These are phyloP conservation scores for Tubosaeta sp. DNA, from an alignment of 768 basidiomycete species.

Conservation along the genomic window DNA sequence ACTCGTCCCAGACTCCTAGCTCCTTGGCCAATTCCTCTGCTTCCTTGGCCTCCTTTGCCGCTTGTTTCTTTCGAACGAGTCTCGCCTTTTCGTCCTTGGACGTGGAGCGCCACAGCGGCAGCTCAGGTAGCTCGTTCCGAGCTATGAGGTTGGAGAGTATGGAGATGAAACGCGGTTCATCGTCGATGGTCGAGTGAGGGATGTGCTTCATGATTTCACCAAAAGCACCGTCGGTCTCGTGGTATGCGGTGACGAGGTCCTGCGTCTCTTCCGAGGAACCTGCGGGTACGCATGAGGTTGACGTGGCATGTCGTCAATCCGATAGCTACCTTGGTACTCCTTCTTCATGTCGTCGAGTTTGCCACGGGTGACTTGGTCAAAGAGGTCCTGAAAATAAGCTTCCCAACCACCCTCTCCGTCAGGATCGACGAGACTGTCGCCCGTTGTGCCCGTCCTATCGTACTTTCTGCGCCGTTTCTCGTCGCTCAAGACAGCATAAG, in stretches of 20 bases:
- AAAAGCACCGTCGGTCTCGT: conserved; percentile 66
- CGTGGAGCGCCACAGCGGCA: conserved; percentile 62
- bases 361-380: conserved; percentile 79
- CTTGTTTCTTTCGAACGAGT: conserved; percentile 67
- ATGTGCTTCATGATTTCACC: conserved; percentile 80
- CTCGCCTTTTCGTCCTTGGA: conserved; percentile 79
- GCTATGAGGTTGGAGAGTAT: conserved; percentile 65
- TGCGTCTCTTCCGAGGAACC: conserved; percentile 82
- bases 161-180: conserved; percentile 80
- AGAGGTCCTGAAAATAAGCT: conserved; percentile 88
- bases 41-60: conserved; percentile 75
- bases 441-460: conserved; percentile 81
- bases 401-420: conserved; percentile 88
- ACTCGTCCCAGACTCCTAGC: conserved; percentile 92
- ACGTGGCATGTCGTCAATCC: neutral
- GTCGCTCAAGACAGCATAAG: conserved; percentile 86
- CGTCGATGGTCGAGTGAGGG: conserved; percentile 78
- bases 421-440: conserved; percentile 65
- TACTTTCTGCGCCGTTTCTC: conserved; percentile 71
- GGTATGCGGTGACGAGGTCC: conserved; percentile 76
- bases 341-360: conserved; percentile 92
- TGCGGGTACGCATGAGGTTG: conserved; percentile 27
- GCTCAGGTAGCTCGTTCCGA: conserved; percentile 50
- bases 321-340: conserved; percentile 73
- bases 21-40: conserved; percentile 83